Evolutionary conservation across 1,139 yeast species (phyloP), one percentile per base, ranked within the genome.

Genomic region (Hansenula lynferdii): DNA sequence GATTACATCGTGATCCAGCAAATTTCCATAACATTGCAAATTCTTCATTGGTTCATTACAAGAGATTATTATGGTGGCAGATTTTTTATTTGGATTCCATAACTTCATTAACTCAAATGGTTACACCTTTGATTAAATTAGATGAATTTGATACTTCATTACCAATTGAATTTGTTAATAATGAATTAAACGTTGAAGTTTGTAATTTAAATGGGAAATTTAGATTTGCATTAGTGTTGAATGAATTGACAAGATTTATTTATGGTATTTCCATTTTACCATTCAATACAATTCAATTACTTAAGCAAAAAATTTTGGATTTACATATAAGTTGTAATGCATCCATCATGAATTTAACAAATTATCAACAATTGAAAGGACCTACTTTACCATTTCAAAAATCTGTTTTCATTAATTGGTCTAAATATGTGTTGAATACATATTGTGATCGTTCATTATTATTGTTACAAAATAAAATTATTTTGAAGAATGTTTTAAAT

Each of bases 41-140:
- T 45, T 61, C 67, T 53, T 68, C 66, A 39, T 64, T 70, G 11
- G 67, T 77, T 5, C 77, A 75, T 42, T 65, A 70, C 36, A 64
- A 81, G 53, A 63, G 85, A 50, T 53, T 76, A 39, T 54, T 79
- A 16, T 79, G 85, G 84, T 79, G 84, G 83, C 77, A 76, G 27
- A 75, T 78, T 6, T 77, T 77, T 48, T 76, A 77, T 15, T 59
- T 79, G 39, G 85, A 79, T 53, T 72, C 77, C 4, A 61, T 76
- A 40, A 72, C 80, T 4, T 71, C 82, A 21, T 72, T 76, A 44
- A 77, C 77, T 46, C 71, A 75, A 38, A 72, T 79, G 51, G 57
- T 77, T 27, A 72, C 80, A 0, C 85, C 85, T 1, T 67, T 75
- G 24, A 74, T 80, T 42, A 65, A 66, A 44, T 59, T 65, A 38